Evolutionary conservation across 768 basidiomycete genomes (phyloP).

Genomic region (Lentinula lateritia): DNA sequence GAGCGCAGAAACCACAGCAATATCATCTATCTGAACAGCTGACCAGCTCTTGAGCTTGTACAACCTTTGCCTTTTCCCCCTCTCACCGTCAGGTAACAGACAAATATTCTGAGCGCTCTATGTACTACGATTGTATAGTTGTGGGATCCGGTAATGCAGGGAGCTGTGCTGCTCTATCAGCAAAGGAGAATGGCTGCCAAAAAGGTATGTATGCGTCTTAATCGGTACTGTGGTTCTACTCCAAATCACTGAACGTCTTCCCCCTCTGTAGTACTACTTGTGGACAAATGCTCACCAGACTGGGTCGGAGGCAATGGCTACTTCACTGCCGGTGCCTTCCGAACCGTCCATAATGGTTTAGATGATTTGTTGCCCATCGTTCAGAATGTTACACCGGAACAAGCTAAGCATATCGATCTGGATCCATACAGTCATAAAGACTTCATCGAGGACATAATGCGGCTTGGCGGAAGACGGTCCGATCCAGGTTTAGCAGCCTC

Average conservation of each 20-base stretch:
- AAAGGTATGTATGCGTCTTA: constrained; percentile 28
- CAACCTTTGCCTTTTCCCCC: not conserved
- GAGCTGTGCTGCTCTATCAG: constrained; percentile 58
- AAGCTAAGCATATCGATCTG: constrained; percentile 46
- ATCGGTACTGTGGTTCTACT: not conserved
- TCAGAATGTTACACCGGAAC: constrained; percentile 36
- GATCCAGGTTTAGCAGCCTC: constrained; percentile 43
- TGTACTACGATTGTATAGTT: constrained; percentile 46
- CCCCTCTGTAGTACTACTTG: constrained; percentile 39
- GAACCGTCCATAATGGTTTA: constrained; percentile 60
- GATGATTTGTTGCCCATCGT: constrained; percentile 53
- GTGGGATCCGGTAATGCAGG: constrained; percentile 67
- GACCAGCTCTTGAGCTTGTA: not conserved
- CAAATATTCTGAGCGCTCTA: not conserved
- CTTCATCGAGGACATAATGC: constrained; percentile 56
- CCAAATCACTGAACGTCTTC: not conserved
- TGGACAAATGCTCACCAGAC: constrained; percentile 58
- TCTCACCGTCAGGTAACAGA: not conserved
- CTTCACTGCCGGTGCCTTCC: constrained; percentile 67
- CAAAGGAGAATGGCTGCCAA: constrained; percentile 51
- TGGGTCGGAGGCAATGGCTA: constrained; percentile 72
- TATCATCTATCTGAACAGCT: not conserved
- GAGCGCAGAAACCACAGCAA: not conserved
- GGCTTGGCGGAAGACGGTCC: constrained; percentile 46
- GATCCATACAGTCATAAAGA: constrained; percentile 49